These are phyloP conservation scores for Nakaseomyces bracarensis DNA, from an alignment of 1,139 yeast species.

Conservation along the genomic window DNA sequence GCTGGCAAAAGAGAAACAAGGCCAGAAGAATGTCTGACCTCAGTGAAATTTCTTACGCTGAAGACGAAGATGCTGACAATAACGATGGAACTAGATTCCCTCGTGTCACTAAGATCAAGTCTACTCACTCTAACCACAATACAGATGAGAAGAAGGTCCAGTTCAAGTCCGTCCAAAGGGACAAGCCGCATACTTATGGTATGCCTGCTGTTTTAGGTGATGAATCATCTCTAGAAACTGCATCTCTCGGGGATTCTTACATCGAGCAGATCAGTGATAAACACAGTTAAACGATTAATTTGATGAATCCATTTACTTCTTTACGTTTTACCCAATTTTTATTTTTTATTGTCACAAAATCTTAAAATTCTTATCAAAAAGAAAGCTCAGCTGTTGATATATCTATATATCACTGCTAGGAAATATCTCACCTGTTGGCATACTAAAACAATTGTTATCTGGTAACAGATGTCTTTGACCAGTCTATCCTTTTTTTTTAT, in stretches of 20 bases:
- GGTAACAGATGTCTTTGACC: background rate
- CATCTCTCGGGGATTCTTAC: conserved; percentile 17
- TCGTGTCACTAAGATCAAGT: conserved; percentile 17
- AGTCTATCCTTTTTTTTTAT: background rate
- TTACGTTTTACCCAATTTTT: too few species aligned
- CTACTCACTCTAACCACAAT: conserved; percentile 13
- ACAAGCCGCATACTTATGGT: conserved; percentile 21
- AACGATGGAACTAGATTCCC: conserved; percentile 8
- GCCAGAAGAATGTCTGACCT: conserved; percentile 23
- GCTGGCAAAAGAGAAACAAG: conserved; percentile 24
- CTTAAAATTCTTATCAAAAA: background rate
- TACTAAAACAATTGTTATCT: too few species aligned
- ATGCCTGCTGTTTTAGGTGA: conserved; percentile 30
- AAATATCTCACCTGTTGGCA: too few species aligned
- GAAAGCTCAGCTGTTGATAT: too few species aligned
- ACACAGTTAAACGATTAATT: background rate
- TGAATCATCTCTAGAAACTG: conserved; percentile 19
- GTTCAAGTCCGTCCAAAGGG: conserved; percentile 26
- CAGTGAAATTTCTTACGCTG: conserved; percentile 27
- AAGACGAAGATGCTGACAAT: conserved; percentile 16
- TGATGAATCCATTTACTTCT: background rate
- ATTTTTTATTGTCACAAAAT: background rate
- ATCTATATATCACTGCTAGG: too few species aligned
- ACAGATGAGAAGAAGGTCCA: conserved; percentile 22
- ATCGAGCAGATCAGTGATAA: conserved; percentile 4